phyloP scores from a whole-genome alignment of 257 asterid species.

The Solanum lycopersicoides region DNA sequence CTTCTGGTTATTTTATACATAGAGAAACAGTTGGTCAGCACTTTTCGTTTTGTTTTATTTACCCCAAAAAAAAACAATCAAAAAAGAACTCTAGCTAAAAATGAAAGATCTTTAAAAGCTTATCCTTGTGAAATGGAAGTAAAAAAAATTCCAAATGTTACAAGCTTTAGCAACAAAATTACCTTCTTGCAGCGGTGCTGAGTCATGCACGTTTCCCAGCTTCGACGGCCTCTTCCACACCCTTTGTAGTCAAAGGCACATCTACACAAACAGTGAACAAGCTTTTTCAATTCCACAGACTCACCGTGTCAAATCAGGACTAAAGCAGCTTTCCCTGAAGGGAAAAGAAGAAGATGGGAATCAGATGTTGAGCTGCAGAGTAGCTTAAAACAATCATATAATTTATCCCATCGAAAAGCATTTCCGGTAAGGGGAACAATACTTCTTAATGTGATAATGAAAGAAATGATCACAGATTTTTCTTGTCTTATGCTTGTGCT shows the following conservation, averaged over 20 bases:
- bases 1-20: too few relatives aligned
- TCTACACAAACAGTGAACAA: background rate
- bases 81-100: too few relatives aligned
- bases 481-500: background rate
- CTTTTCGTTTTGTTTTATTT: too few relatives aligned
- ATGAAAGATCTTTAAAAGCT: too few relatives aligned
- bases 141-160: too few relatives aligned
- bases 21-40: background rate
- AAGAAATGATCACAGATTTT: background rate
- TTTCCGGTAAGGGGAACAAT: background rate
- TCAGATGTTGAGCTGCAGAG: background rate
- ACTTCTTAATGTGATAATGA: background rate
- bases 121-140: too few relatives aligned
- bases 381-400: background rate
- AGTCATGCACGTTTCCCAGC: background rate
- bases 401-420: background rate
- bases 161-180: too few relatives aligned
- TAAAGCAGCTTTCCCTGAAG: too few relatives aligned
- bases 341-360: background rate
- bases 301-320: too few relatives aligned
- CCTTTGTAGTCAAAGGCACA: background rate
- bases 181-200: too few relatives aligned
- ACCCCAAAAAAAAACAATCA: too few relatives aligned
- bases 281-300: background rate
- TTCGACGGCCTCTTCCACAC: background rate